Conservation (phyloP, 2,329 filamentous ascomycete genomes). For the Hirsutella rhossiliensis region DNA sequence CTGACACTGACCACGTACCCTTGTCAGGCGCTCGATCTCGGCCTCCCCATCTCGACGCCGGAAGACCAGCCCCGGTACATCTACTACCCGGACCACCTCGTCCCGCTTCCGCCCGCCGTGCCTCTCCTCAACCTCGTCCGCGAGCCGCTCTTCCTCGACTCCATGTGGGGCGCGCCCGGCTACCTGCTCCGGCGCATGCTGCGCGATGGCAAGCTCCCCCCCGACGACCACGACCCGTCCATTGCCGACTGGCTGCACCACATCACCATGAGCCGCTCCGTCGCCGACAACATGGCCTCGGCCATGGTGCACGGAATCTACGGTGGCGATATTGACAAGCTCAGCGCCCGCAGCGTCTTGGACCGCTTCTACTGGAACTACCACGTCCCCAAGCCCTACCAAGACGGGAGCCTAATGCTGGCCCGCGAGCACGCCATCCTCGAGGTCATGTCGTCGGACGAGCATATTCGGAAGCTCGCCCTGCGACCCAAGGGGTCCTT, state of each 20-base stretch:
- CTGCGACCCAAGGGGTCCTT: constrained; percentile 17
- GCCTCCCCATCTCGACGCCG: constrained; percentile 35
- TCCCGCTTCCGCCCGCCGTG: constrained; percentile 18
- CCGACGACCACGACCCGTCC: constrained; percentile 21
- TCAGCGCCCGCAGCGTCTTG: constrained; percentile 57
- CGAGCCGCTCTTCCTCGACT: constrained; percentile 21
- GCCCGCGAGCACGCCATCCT: constrained; percentile 16
- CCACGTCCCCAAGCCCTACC: constrained; percentile 10
- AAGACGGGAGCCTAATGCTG: constrained; percentile 31
- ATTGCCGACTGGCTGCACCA: constrained; percentile 23
- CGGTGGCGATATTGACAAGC: constrained; percentile 71
- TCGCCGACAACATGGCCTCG: constrained; percentile 64
- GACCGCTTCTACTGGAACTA: constrained; percentile 18
- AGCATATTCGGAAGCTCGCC: constrained; percentile 17
- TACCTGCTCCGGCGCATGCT: constrained; percentile 12
- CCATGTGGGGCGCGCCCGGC: constrained; percentile 14
- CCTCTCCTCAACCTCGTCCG: constrained; percentile 13
- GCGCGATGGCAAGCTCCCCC: constrained; percentile 8
- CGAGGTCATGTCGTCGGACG: constrained; percentile 14
- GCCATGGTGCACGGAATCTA: constrained; percentile 80
- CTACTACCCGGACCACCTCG: constrained; percentile 71
- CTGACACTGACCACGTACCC: not conserved
- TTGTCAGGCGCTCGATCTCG: constrained; percentile 20
- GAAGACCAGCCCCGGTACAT: constrained; percentile 51
- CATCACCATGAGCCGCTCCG: constrained; percentile 14